A percentile compares a stretch with the other conserved stretches of the same genome.
These are phyloP conservation scores for Calycina herbarum DNA, from an alignment of 2,329 filamentous ascomycete genomes.

Conservation along the genomic window DNA sequence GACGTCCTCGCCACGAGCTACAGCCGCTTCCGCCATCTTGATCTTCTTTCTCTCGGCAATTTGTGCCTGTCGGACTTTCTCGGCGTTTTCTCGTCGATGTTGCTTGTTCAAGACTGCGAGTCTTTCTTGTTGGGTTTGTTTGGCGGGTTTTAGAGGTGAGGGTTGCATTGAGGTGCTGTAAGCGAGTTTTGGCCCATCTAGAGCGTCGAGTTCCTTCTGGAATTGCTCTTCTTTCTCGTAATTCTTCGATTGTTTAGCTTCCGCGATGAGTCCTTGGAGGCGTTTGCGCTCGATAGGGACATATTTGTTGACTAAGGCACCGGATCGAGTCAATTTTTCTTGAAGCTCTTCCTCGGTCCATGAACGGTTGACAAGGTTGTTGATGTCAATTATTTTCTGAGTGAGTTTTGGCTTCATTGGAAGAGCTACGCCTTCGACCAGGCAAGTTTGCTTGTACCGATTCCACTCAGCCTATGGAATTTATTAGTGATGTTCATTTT, in stretches of 20 bases:
- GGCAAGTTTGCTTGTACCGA: constrained; percentile 74
- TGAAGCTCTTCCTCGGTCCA: constrained; percentile 85
- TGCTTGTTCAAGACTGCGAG: constrained; percentile 80
- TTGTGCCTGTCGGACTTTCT: constrained; percentile 88
- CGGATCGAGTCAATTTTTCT: constrained; percentile 72
- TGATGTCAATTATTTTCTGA: constrained; percentile 78
- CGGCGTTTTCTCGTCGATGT: constrained; percentile 82
- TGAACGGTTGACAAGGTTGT: constrained; percentile 71
- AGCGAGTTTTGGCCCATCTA: constrained; percentile 71
- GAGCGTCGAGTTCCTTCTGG: constrained; percentile 60
- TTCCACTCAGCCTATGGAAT: constrained; percentile 68
- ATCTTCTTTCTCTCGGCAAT: constrained; percentile 71
- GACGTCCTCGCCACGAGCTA: constrained; percentile 63
- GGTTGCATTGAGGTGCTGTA: constrained; percentile 64
- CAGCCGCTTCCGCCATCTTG: constrained; percentile 59
- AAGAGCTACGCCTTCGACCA: constrained; percentile 68
- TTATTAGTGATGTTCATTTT: constrained; percentile 19
- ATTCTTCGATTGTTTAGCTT: constrained; percentile 65
- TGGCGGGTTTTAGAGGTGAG: constrained; percentile 53
- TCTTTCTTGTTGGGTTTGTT: constrained; percentile 72
- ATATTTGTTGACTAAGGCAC: constrained; percentile 64
- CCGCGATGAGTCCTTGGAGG: constrained; percentile 63
- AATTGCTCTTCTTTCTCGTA: constrained; percentile 54
- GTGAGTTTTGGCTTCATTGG: constrained; percentile 71
- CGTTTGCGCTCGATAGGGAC: constrained; percentile 67